Base-by-base conservation (phyloP, 148 eudicot genomes). In the Limonium bicolor region DNA sequence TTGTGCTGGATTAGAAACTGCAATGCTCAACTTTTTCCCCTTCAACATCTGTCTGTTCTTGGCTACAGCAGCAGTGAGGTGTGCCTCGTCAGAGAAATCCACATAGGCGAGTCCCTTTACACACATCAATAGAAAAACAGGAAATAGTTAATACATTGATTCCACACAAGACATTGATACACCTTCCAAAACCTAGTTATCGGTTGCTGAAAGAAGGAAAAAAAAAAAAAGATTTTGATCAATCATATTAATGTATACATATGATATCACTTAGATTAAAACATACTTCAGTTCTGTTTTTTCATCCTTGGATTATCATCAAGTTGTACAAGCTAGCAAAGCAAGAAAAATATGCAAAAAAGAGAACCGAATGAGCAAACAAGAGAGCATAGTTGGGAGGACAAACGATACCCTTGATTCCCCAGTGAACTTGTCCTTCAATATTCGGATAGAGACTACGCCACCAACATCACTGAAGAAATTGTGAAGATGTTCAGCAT, bases 391-490 rank as follows among this genome's bases (percentile, higher is more conserved):
- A n/a, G n/a, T n/a, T n/a, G n/a, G n/a, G n/a, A n/a, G n/a, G n/a
- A n/a, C n/a, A n/a, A n/a, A n/a, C n/a, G n/a, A n/a, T n/a, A 90
- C 97, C 86, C 99, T 84, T 64, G 99, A 73, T 59, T 73, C 71
- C 49, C 69, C 73, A 29, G 87, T 85, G 56, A 61, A 60, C 72
- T 64, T 84, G 70, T 90, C 85, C 55, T 70, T 72, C 20, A 81
- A 48, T 41, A 90, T 71, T 44, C 95, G 78, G 48, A 90, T 57
- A 48, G 69, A 84, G 50, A 51, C 68, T 28, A 81, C 85, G 43
- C 99, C 99, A 29, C 95, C 95, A 50, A 69, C 65, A 36, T 84
- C 99, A 63, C 69, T 66, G 59, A 90, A 90, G 80, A 90, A 90
- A 25, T 60, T 57, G 12, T 46, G 69, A 13, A 90, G 47, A 57